Percentiles rank a stretch among this genome's conserved stretches.
Evolutionary conservation across 495 filamentous ascomycete genomes (phyloP).

Genomic region (Aspergillus coremiiformis): DNA sequence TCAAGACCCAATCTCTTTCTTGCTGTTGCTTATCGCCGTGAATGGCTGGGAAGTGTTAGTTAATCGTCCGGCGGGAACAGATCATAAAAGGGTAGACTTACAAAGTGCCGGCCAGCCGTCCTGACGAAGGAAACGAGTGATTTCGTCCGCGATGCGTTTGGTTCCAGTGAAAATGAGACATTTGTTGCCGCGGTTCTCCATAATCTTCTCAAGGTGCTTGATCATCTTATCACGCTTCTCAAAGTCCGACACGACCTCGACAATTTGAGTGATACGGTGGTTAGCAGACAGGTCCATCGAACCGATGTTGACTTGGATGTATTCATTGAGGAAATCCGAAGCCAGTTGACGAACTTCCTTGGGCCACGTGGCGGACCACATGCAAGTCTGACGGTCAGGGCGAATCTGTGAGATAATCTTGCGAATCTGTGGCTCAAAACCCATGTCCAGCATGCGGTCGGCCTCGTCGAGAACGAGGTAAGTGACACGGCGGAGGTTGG

Average conservation of each 20-base stretch:
- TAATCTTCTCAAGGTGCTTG: constrained; percentile 96
- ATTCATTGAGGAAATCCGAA: constrained; percentile 90
- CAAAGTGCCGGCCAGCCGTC: constrained; percentile 98
- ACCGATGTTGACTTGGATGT: constrained; percentile 98
- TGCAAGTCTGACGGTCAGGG: constrained; percentile 97
- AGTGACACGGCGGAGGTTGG: constrained; percentile 95
- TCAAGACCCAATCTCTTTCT: constrained; percentile 98
- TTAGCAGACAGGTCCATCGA: constrained; percentile 96
- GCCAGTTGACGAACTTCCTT: constrained; percentile 96
- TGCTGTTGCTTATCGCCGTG: constrained; percentile 99
- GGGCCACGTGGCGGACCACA: constrained; percentile 99
- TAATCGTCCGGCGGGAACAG: constrained; percentile 49
- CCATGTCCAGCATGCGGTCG: constrained; percentile 99
- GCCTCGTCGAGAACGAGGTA: constrained; percentile 98
- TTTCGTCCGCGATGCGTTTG: constrained; percentile 97
- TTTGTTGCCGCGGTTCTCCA: constrained; percentile 93
- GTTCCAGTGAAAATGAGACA: constrained; percentile 93
- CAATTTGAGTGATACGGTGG: constrained; percentile 95
- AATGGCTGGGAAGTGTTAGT: constrained; percentile 58
- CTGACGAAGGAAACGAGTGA: constrained; percentile 96
- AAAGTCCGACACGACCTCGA: constrained; percentile 90
- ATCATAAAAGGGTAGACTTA: constrained; percentile 60
- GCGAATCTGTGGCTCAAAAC: constrained; percentile 98
- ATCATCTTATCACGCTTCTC: constrained; percentile 97
- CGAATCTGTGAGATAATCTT: constrained; percentile 98